Conservation (phyloP, 805 yeast genomes). For the Metschnikowia colocasiae region DNA sequence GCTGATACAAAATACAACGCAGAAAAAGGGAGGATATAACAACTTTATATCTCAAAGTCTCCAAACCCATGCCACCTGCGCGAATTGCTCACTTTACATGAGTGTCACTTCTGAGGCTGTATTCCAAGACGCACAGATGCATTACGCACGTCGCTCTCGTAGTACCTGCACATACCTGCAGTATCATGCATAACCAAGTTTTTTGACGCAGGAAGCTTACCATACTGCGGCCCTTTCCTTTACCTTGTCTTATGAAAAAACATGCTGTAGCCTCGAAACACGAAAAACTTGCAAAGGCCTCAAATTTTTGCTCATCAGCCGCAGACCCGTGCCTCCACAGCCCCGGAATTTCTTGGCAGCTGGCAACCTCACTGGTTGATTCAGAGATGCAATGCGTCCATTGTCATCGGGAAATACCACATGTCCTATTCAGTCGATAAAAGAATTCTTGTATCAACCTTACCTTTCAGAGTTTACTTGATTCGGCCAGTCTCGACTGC, state of each 20-base stretch:
- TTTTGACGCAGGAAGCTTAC: background rate
- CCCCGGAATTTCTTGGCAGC: background rate
- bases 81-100: background rate
- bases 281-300: background rate
- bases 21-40: background rate
- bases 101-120: conserved; percentile 4
- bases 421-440: background rate
- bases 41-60: background rate
- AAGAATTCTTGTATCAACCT: background rate
- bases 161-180: background rate
- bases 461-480: background rate
- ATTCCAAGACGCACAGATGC: conserved; percentile 6
- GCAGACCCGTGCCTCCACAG: background rate
- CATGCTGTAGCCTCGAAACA: background rate
- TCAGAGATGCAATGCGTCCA: background rate
- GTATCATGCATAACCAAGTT: background rate
- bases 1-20: background rate
- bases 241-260: background rate
- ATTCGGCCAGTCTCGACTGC: background rate
- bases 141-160: conserved; percentile 2
- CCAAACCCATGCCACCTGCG: background rate
- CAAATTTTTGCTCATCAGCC: background rate
- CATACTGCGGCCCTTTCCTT: background rate
- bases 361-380: background rate
- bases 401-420: background rate